Conservation (phyloP, 306 rosid species). For the Castanopsis chinensis region DNA sequence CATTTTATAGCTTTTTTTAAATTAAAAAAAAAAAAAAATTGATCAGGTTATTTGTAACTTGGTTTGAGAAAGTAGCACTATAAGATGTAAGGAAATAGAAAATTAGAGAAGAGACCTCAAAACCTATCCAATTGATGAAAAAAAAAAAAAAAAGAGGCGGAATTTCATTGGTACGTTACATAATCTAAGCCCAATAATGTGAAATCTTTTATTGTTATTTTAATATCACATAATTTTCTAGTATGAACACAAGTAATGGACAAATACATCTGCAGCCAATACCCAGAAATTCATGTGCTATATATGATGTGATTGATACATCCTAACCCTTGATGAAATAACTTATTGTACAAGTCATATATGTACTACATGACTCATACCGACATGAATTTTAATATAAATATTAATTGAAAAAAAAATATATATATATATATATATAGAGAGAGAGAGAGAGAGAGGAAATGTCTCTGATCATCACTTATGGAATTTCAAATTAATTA, state of each 20-base stretch:
- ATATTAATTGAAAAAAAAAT: background rate
- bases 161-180: background rate
- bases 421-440: background rate
- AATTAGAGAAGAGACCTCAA: background rate
- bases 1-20: background rate
- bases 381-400: background rate
- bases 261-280: background rate
- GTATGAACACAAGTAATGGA: background rate
- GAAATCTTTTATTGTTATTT: background rate
- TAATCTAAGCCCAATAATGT: background rate
- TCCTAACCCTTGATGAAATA: background rate
- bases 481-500: background rate
- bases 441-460: too few species aligned
- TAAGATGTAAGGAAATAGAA: background rate
- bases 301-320: background rate
- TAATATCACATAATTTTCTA: background rate
- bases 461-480: background rate
- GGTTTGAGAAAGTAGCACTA: background rate
- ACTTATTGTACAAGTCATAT: background rate
- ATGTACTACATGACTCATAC: background rate
- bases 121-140: background rate
- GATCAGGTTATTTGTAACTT: background rate
- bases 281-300: background rate
- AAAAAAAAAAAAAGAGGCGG: background rate
- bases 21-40: background rate